These are phyloP conservation scores for Marasmius fiardii DNA, from an alignment of 1,284 basidiomycete species.

Conservation along the genomic window DNA sequence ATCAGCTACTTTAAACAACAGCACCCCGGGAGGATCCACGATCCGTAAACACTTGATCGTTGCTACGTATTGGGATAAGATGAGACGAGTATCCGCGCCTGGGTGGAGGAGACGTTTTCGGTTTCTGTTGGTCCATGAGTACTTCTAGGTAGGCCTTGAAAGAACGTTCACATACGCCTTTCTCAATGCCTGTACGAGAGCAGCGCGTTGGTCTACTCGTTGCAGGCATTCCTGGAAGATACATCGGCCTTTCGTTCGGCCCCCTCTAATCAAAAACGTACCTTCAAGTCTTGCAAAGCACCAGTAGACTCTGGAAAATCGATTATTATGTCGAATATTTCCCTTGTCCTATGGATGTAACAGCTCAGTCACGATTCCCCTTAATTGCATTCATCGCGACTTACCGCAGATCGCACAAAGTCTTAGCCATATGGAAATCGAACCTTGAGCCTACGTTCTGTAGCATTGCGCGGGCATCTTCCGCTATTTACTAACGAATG, in stretches of 20 bases:
- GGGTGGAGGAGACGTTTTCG: constrained; percentile 90
- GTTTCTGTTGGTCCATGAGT: constrained; percentile 47
- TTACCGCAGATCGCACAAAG: constrained; percentile 80
- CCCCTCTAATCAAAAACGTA: constrained; percentile 27
- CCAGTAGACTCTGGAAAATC: constrained; percentile 87
- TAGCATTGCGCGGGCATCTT: constrained; percentile 69
- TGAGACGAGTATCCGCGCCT: constrained; percentile 92
- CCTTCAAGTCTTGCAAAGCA: constrained; percentile 87
- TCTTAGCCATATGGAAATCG: constrained; percentile 90
- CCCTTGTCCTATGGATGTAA: constrained; percentile 56
- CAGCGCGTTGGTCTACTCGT: constrained; percentile 73
- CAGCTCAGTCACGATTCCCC: background rate
- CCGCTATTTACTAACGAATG: constrained; percentile 38
- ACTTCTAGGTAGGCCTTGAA: background rate
- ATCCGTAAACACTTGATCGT: constrained; percentile 91
- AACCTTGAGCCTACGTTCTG: constrained; percentile 83
- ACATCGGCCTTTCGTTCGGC: background rate
- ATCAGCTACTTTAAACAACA: constrained; percentile 89
- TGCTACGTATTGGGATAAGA: constrained; percentile 91
- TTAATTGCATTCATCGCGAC: constrained; percentile 19
- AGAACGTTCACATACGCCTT: constrained; percentile 49
- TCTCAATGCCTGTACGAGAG: constrained; percentile 68
- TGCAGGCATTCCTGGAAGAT: constrained; percentile 65
- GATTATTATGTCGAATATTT: constrained; percentile 96
- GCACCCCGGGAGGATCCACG: constrained; percentile 90